phyloP scores from a whole-genome alignment of 345 rosid species.

The Clarkia xantiana region DNA sequence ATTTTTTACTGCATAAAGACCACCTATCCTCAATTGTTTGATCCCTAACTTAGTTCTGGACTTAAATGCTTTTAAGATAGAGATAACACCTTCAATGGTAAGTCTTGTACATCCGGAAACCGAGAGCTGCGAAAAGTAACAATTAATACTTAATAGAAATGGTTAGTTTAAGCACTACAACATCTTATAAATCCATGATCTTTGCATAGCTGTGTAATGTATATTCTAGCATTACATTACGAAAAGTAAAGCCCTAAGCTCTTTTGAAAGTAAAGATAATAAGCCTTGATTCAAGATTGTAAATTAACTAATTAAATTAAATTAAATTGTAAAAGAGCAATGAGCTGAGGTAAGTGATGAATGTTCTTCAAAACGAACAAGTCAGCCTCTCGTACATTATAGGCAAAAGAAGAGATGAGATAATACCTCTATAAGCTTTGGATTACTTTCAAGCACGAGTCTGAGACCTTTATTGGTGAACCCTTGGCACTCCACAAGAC shows the following conservation, averaged over 20 bases:
- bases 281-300: too few species aligned
- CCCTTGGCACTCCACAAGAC: conserved; percentile 63
- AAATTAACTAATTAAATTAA: too few species aligned
- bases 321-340: too few species aligned
- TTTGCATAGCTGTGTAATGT: too few species aligned
- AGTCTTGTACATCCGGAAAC: conserved; percentile 83
- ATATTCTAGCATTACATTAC: not conserved
- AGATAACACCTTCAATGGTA: conserved; percentile 47
- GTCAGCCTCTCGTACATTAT: too few species aligned
- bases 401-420: too few species aligned
- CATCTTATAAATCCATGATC: too few species aligned
- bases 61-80: conserved; percentile 44
- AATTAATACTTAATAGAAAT: not conserved
- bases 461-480: conserved; percentile 61
- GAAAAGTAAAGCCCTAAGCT: not conserved
- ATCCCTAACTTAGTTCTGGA: conserved; percentile 28
- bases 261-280: not conserved
- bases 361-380: too few species aligned
- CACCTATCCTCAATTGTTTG: conserved; percentile 67
- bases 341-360: too few species aligned
- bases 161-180: too few species aligned
- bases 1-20: conserved; percentile 56
- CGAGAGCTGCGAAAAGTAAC: conserved; percentile 37
- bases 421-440: conserved; percentile 49
- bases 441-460: conserved; percentile 46